A percentile compares a stretch with the other conserved stretches of the same genome.
Evolutionary conservation across 2,329 filamentous ascomycete species (phyloP).

Genomic region (Beauveria caledonica): DNA sequence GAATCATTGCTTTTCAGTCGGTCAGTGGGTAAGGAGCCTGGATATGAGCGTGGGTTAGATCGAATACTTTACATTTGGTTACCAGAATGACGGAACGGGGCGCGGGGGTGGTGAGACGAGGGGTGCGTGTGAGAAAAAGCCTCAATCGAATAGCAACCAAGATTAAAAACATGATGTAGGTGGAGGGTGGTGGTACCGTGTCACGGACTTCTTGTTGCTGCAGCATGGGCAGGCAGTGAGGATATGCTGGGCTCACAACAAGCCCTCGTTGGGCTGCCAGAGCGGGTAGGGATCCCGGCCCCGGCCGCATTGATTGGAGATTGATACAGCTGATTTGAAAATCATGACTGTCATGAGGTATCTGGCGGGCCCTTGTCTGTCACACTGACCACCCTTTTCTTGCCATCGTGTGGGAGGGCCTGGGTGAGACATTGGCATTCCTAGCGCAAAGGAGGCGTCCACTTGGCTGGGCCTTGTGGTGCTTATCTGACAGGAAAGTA

Average conservation of each 20-base stretch:
- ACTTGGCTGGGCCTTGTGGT: background rate
- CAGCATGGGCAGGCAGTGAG: background rate
- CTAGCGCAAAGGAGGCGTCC: conserved; percentile 1
- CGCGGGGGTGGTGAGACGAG: background rate
- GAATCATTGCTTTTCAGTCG: background rate
- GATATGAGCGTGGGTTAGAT: background rate
- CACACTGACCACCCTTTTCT: conserved; percentile 8
- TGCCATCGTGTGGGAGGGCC: conserved; percentile 4
- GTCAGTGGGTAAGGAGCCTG: background rate
- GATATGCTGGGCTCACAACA: background rate
- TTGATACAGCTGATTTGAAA: background rate
- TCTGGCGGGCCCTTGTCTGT: background rate
- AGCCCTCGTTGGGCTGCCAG: background rate
- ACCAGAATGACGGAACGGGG: conserved; percentile 10
- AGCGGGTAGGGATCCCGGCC: conserved; percentile 4
- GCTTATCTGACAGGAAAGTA: conserved; percentile 12
- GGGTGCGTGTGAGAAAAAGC: background rate
- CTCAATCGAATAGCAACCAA: background rate
- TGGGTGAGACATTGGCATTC: conserved; percentile 12
- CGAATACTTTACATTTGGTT: background rate
- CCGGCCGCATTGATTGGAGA: background rate
- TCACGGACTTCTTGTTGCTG: background rate
- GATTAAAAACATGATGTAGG: background rate
- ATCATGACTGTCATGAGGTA: conserved; percentile 1
- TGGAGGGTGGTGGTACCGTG: background rate